A percentile compares a stretch with the other conserved stretches of the same genome.
These are phyloP conservation scores for Pouteria glomerata DNA, from an alignment of 148 eudicot genomes.

Conservation along the genomic window DNA sequence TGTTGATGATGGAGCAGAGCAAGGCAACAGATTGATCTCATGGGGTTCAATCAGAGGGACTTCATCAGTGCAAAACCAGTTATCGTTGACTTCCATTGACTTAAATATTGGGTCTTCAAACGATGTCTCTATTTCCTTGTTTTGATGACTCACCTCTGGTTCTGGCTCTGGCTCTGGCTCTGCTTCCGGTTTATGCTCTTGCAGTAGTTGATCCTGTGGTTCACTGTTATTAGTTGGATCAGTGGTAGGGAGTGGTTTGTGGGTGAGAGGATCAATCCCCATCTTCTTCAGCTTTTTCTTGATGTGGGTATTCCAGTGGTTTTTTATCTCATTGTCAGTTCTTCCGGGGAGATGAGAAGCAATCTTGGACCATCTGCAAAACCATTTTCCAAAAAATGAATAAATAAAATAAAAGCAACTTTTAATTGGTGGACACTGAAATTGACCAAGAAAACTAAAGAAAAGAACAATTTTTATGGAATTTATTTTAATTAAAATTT, in stretches of 20 bases:
- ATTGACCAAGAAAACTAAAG: too few relatives aligned
- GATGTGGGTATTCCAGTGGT: slow-evolving; percentile 63
- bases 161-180: too few relatives aligned
- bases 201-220: slow-evolving; percentile 11
- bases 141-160: slow-evolving; percentile 4
- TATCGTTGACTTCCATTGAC: slow-evolving; percentile 25
- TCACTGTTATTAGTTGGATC: slow-evolving; percentile 8
- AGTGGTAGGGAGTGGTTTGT: slow-evolving; percentile 35
- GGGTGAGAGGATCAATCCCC: slow-evolving; percentile 60
- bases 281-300: slow-evolving; percentile 52
- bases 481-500: too few relatives aligned
- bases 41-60: slow-evolving; percentile 46
- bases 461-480: too few relatives aligned
- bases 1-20: slow-evolving; percentile 15
- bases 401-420: too few relatives aligned
- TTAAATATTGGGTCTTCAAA: slow-evolving; percentile 7
- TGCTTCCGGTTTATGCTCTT: neutral
- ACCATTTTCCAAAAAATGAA: too few relatives aligned
- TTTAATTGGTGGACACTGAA: too few relatives aligned
- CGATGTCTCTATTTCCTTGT: neutral
- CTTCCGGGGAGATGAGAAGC: slow-evolving; percentile 61
- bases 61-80: slow-evolving; percentile 49
- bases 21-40: slow-evolving; percentile 27
- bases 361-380: slow-evolving; percentile 54
- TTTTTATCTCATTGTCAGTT: slow-evolving; percentile 59